Conservation (phyloP, 163 green algal species). For the Chlorella variabilis region DNA sequence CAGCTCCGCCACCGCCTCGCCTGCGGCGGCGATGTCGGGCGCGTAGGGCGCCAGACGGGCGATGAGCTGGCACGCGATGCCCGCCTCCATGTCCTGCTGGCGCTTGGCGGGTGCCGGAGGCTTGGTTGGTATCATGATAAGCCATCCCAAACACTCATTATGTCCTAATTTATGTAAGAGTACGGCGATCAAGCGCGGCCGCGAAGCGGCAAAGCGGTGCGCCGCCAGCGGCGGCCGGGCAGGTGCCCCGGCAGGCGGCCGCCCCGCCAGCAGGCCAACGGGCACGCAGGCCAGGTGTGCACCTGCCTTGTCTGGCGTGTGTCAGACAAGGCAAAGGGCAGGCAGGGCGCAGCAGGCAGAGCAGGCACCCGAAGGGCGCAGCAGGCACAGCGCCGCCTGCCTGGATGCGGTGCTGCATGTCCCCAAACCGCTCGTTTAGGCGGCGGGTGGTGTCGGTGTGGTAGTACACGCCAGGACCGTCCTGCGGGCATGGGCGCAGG, state of each 20-base stretch:
- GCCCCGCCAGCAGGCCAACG: not conserved
- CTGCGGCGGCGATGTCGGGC: slow-evolving; percentile 51
- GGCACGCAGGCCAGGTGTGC: too few species aligned
- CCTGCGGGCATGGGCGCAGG: not conserved
- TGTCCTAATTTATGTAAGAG: too few species aligned
- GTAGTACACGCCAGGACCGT: slow-evolving; percentile 71
- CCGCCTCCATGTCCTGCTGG: slow-evolving; percentile 25
- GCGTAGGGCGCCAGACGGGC: slow-evolving; percentile 34
- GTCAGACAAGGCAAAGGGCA: too few species aligned
- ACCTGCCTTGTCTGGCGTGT: too few species aligned
- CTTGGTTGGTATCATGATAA: not conserved
- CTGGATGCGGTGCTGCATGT: slow-evolving; percentile 85
- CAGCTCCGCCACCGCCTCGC: slow-evolving; percentile 70
- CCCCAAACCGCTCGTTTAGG: slow-evolving; percentile 77
- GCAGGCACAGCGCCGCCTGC: too few species aligned
- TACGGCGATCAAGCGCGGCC: too few species aligned
- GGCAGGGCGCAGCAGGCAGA: too few species aligned
- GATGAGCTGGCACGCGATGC: slow-evolving; percentile 18
- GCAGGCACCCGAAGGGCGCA: too few species aligned
- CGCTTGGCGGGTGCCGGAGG: too few species aligned
- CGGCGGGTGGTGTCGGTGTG: slow-evolving; percentile 57
- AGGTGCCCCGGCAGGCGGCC: not conserved
- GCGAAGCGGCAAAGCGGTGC: too few species aligned
- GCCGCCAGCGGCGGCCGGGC: too few species aligned
- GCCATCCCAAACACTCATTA: too few species aligned